These are phyloP conservation scores for Colletotrichum eremochloae DNA, from an alignment of 2,329 filamentous ascomycete genomes.

Conservation along the genomic window DNA sequence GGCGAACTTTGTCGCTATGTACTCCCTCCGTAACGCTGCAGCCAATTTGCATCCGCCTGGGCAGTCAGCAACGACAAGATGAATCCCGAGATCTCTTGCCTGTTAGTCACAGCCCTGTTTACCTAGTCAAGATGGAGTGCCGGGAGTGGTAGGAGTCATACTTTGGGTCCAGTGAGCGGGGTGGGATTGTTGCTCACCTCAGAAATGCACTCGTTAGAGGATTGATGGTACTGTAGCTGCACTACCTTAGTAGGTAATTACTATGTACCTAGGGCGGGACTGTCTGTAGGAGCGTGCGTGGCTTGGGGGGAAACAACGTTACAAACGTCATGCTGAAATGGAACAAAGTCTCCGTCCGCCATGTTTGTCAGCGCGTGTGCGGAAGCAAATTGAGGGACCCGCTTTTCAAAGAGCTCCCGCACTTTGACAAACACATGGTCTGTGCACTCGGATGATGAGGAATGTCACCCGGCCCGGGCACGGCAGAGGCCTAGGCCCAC, in stretches of 20 bases:
- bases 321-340: conserved; percentile 10
- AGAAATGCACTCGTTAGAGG: neutral
- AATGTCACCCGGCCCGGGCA: conserved; percentile 26
- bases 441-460: conserved; percentile 22
- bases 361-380: conserved; percentile 24
- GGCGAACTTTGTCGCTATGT: conserved; percentile 36
- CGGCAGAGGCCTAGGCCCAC: conserved; percentile 20
- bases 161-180: neutral
- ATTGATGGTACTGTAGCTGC: no score
- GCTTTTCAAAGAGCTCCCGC: neutral
- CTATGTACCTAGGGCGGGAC: neutral
- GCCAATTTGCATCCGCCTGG: conserved; percentile 20
- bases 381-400: neutral
- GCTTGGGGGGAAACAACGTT: conserved; percentile 16
- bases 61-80: conserved; percentile 12
- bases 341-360: conserved; percentile 9
- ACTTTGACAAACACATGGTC: conserved; percentile 37
- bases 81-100: conserved; percentile 9
- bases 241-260: no score
- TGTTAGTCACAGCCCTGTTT: conserved; percentile 32
- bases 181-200: conserved; percentile 15
- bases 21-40: conserved; percentile 16
- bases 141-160: conserved; percentile 20
- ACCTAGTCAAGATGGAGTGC: neutral
- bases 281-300: neutral